Evolutionary conservation across 2,329 filamentous ascomycete genomes (phyloP).

Genomic region (Stagonosporopsis rhizophila): DNA sequence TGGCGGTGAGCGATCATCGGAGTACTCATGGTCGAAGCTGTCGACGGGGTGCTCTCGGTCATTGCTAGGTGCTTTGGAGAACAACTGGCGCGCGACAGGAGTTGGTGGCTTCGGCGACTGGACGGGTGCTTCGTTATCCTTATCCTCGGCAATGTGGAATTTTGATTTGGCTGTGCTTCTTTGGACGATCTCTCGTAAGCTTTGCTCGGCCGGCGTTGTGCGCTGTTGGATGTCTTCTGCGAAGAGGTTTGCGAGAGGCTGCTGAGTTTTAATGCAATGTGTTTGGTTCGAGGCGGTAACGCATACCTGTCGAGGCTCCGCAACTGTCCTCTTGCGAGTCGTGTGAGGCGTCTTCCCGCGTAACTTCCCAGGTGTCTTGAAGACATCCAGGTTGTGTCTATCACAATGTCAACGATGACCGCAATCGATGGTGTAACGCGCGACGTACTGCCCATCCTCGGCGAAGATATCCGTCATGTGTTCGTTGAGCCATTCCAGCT

Average conservation of each 20-base stretch:
- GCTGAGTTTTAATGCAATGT: conserved; percentile 32
- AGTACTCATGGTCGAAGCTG: conserved; percentile 26
- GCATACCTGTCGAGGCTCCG: conserved; percentile 70
- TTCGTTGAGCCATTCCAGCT: conserved; percentile 97
- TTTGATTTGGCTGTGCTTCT: conserved; percentile 65
- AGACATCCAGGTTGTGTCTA: conserved; percentile 92
- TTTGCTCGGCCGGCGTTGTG: conserved; percentile 61
- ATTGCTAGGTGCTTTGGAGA: conserved; percentile 33
- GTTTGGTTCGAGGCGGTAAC: conserved; percentile 55
- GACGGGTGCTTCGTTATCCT: conserved; percentile 41
- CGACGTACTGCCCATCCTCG: conserved; percentile 80
- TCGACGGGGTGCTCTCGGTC: conserved; percentile 40
- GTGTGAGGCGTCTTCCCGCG: conserved; percentile 82
- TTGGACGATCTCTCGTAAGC: conserved; percentile 57
- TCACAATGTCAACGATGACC: conserved; percentile 30
- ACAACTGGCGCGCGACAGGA: conserved; percentile 39
- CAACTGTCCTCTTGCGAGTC: conserved; percentile 62
- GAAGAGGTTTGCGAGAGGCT: conserved; percentile 60
- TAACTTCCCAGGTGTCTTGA: conserved; percentile 89
- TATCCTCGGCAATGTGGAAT: conserved; percentile 67
- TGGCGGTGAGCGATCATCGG: conserved; percentile 13
- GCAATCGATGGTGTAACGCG: conserved; percentile 14
- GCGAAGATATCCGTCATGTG: conserved; percentile 96
- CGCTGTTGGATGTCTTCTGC: conserved; percentile 54
- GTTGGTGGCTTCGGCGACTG: conserved; percentile 37